Evolutionary conservation across 495 filamentous ascomycete species (phyloP).

Genomic region (Talaromyces stipitatus): DNA sequence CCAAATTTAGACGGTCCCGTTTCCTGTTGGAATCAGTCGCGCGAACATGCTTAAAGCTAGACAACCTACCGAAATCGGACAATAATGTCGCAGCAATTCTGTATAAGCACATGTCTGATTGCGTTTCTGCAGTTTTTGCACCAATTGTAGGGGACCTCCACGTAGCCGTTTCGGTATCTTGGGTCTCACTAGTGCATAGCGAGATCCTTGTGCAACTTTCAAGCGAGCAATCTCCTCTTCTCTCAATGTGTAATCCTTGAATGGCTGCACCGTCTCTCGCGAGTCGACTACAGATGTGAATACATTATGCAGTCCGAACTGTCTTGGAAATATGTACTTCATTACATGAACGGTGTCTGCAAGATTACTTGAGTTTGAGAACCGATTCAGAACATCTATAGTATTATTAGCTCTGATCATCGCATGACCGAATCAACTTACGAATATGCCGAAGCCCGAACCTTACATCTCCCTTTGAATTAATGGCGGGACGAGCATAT

Average conservation of each 20-base stretch:
- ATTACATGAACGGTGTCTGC: constrained; percentile 62
- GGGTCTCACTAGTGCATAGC: background rate
- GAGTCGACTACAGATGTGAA: constrained; percentile 63
- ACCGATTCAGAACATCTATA: constrained; percentile 80
- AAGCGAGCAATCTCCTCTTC: constrained; percentile 68
- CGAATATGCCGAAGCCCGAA: constrained; percentile 77
- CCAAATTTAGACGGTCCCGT: constrained; percentile 24
- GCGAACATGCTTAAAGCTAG: background rate
- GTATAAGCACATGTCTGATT: constrained; percentile 72
- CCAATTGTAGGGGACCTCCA: constrained; percentile 49
- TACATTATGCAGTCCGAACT: constrained; percentile 87
- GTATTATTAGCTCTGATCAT: background rate
- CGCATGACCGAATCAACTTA: constrained; percentile 38
- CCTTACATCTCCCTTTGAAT: constrained; percentile 53
- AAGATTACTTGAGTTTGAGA: constrained; percentile 38
- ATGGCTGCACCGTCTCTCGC: constrained; percentile 56
- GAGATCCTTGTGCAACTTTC: constrained; percentile 9
- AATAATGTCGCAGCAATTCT: constrained; percentile 72
- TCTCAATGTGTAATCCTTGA: constrained; percentile 75
- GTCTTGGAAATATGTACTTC: constrained; percentile 89
- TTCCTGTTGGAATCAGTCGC: constrained; percentile 10
- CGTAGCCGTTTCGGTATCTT: constrained; percentile 73
- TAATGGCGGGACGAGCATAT: constrained; percentile 67
- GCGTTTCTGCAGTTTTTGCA: constrained; percentile 58
- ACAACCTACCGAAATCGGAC: constrained; percentile 47